These are phyloP conservation scores for Dendrocalamus sinicus DNA, from an alignment of 176 grass and related monocot genomes.

Conservation along the genomic window DNA sequence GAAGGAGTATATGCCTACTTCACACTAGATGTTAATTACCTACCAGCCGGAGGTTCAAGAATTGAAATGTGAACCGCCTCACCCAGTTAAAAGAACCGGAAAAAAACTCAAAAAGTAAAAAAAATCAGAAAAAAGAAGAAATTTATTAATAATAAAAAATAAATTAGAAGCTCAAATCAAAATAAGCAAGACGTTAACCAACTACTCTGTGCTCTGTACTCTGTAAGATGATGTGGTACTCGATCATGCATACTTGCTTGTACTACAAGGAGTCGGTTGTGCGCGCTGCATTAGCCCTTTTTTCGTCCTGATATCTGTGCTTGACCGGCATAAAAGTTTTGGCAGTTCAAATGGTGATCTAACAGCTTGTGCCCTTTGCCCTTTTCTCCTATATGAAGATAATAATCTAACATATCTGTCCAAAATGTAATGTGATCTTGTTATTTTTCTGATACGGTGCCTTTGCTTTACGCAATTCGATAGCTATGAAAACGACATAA, in stretches of 20 bases:
- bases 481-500: slow-evolving; percentile 32
- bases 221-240: neutral
- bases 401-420: neutral
- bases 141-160: too few relatives aligned
- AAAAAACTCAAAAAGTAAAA: too few relatives aligned
- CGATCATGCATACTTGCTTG: neutral
- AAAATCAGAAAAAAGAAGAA: too few relatives aligned
- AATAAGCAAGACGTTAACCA: too few relatives aligned
- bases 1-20: too few relatives aligned
- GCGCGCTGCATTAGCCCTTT: neutral
- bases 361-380: neutral
- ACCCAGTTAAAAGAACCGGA: too few relatives aligned
- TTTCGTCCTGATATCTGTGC: neutral
- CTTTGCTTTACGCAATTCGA: neutral
- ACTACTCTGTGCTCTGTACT: neutral
- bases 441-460: neutral
- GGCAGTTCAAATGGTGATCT: neutral
- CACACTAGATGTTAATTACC: too few relatives aligned
- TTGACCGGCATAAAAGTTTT: neutral
- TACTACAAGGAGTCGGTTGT: neutral
- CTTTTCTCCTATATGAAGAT: neutral
- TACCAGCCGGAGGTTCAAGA: too few relatives aligned
- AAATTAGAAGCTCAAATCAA: too few relatives aligned
- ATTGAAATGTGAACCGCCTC: too few relatives aligned
- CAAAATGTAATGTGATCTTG: slow-evolving; percentile 14